Conservation (phyloP, 108 stramenopile species). For the Nitzschia putrida region DNA sequence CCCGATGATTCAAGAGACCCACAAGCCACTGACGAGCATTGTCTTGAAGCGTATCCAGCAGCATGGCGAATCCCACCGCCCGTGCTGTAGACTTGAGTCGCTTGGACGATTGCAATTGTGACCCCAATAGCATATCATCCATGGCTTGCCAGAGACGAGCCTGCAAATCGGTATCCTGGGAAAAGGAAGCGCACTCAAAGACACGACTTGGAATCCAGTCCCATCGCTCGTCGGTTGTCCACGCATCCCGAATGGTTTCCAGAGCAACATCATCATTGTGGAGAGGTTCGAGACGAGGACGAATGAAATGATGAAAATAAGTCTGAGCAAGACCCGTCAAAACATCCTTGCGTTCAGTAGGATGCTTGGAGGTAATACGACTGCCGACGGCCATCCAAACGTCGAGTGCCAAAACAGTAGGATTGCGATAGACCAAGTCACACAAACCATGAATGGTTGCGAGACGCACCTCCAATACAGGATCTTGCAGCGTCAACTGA, state of each 20-base stretch:
- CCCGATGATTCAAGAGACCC: slow-evolving; percentile 47
- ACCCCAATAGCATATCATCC: slow-evolving; percentile 44
- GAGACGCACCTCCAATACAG: slow-evolving; percentile 63
- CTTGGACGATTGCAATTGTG: slow-evolving; percentile 22
- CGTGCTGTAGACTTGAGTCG: slow-evolving; percentile 61
- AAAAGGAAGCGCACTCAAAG: slow-evolving; percentile 62
- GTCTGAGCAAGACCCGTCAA: slow-evolving; percentile 76
- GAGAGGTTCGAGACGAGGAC: slow-evolving; percentile 49
- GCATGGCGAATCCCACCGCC: slow-evolving; percentile 77
- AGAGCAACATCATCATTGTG: slow-evolving; percentile 74
- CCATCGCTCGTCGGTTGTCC: slow-evolving; percentile 34
- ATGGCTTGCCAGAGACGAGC: slow-evolving; percentile 62
- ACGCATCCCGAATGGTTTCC: slow-evolving; percentile 50
- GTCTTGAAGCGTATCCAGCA: slow-evolving; percentile 53
- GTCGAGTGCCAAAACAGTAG: slow-evolving; percentile 36
- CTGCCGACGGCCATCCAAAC: slow-evolving; percentile 62
- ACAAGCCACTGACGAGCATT: slow-evolving; percentile 62
- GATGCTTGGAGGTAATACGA: slow-evolving; percentile 69
- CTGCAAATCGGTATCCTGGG: slow-evolving; percentile 75
- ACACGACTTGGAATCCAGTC: slow-evolving; percentile 76
- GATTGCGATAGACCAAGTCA: slow-evolving; percentile 57
- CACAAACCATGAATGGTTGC: slow-evolving; percentile 68
- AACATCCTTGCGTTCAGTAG: slow-evolving; percentile 70
- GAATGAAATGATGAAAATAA: slow-evolving; percentile 64
- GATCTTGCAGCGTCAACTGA: slow-evolving; percentile 20